phyloP scores from a whole-genome alignment of 164 flowering plant species.

The Magnolia sinica region DNA sequence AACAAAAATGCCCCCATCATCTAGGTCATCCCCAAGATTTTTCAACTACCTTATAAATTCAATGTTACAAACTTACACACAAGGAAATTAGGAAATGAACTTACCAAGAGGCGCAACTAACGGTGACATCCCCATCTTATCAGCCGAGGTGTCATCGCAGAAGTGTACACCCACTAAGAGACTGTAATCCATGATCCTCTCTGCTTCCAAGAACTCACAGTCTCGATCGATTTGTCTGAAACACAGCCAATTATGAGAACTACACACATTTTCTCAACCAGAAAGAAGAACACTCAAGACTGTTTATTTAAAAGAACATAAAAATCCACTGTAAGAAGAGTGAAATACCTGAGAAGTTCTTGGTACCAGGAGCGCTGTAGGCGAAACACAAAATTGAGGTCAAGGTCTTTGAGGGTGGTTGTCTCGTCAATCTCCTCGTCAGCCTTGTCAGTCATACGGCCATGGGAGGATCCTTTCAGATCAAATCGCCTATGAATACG shows the following conservation, averaged over 20 bases:
- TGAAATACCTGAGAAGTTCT: constrained; percentile 55
- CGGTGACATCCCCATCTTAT: constrained; percentile 70
- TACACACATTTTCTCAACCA: neutral
- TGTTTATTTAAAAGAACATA: neutral
- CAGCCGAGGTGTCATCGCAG: constrained; percentile 54
- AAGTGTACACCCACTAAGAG: constrained; percentile 83
- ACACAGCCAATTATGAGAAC: neutral
- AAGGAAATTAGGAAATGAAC: neutral
- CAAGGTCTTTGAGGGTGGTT: constrained; percentile 78
- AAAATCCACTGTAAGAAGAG: neutral
- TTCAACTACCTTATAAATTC: neutral
- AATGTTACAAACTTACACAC: neutral
- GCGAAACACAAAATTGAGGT: constrained; percentile 73
- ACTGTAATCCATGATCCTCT: constrained; percentile 86
- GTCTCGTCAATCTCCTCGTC: constrained; percentile 59
- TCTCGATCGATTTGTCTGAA: constrained; percentile 77
- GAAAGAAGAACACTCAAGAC: neutral
- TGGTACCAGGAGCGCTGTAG: constrained; percentile 59
- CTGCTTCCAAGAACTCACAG: constrained; percentile 78
- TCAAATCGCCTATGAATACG: constrained; percentile 61
- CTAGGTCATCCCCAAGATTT: neutral
- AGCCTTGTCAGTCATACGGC: constrained; percentile 45
- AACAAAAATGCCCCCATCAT: neutral
- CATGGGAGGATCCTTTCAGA: constrained; percentile 37
- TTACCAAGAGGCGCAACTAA: constrained; percentile 5